Percentiles rank a stretch among this genome's conserved stretches.
These are phyloP conservation scores for Dendrothele bispora DNA, from an alignment of 768 basidiomycete genomes.

Conservation along the genomic window DNA sequence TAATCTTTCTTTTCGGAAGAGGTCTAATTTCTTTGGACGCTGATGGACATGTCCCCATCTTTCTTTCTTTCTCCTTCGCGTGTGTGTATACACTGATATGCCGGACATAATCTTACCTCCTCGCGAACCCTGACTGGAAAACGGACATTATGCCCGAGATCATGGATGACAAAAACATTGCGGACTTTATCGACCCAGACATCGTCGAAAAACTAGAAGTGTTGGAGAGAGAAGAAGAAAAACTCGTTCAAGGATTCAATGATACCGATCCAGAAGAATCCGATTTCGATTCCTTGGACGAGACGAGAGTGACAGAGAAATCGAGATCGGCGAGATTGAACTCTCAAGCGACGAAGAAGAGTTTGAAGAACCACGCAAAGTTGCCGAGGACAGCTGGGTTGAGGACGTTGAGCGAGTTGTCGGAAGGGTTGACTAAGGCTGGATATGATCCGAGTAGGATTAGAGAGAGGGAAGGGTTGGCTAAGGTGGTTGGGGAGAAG, in stretches of 20 bases:
- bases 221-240: slow-evolving; percentile 96
- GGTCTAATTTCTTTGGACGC: slow-evolving; percentile 7
- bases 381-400: slow-evolving; percentile 74
- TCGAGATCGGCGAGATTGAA: too few relatives aligned
- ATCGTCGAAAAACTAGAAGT: slow-evolving; percentile 96
- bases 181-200: slow-evolving; percentile 97
- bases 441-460: slow-evolving; percentile 88
- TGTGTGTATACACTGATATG: too few relatives aligned
- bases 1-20: background rate
- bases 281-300: slow-evolving; percentile 18
- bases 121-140: slow-evolving; percentile 92
- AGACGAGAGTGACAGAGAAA: slow-evolving; percentile 59
- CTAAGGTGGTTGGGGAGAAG: slow-evolving; percentile 68
- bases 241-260: slow-evolving; percentile 92
- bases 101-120: slow-evolving; percentile 86
- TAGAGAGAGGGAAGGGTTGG: slow-evolving; percentile 78
- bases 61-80: too few relatives aligned
- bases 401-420: slow-evolving; percentile 75
- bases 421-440: slow-evolving; percentile 74
- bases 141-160: slow-evolving; percentile 95
- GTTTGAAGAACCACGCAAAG: slow-evolving; percentile 76
- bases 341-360: slow-evolving; percentile 80
- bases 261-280: slow-evolving; percentile 78
- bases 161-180: slow-evolving; percentile 97
- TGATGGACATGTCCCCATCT: too few relatives aligned